Evolutionary conservation across 2,329 filamentous ascomycete genomes (phyloP).

Genomic region (Phialophora macrospora): DNA sequence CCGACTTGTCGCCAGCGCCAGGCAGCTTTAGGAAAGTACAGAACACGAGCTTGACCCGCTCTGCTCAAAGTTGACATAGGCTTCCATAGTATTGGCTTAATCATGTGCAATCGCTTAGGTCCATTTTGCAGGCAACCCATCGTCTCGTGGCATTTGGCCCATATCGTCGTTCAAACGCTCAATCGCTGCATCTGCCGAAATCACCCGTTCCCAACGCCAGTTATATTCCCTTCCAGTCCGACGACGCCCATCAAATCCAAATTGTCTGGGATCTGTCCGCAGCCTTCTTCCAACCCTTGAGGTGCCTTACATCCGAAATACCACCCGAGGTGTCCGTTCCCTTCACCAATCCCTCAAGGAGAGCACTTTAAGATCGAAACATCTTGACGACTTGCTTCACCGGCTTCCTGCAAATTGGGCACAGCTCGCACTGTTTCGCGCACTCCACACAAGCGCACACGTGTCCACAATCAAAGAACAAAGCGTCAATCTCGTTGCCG

Average conservation of each 20-base stretch:
- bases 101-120: conserved; percentile 1
- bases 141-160: neutral
- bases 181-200: conserved; percentile 11
- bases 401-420: conserved; percentile 65
- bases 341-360: neutral
- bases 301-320: neutral
- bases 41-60: conserved; percentile 10
- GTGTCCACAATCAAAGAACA: conserved; percentile 68
- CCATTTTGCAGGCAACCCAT: neutral
- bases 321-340: neutral
- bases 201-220: neutral
- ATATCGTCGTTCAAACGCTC: conserved; percentile 9
- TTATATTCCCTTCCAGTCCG: neutral
- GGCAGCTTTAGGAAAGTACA: conserved; percentile 13
- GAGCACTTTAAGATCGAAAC: conserved; percentile 49
- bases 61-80: neutral
- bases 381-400: conserved; percentile 64
- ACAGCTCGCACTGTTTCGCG: conserved; percentile 62
- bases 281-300: neutral
- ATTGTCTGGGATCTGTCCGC: neutral
- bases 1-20: neutral
- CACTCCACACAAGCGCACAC: conserved; percentile 66
- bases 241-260: neutral
- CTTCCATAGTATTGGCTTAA: neutral
- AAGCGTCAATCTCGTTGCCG: conserved; percentile 62